Percentiles rank a stretch among this genome's conserved stretches.
These are phyloP conservation scores for Colletotrichum spinosum DNA, from an alignment of 2,329 filamentous ascomycete species.

Conservation along the genomic window DNA sequence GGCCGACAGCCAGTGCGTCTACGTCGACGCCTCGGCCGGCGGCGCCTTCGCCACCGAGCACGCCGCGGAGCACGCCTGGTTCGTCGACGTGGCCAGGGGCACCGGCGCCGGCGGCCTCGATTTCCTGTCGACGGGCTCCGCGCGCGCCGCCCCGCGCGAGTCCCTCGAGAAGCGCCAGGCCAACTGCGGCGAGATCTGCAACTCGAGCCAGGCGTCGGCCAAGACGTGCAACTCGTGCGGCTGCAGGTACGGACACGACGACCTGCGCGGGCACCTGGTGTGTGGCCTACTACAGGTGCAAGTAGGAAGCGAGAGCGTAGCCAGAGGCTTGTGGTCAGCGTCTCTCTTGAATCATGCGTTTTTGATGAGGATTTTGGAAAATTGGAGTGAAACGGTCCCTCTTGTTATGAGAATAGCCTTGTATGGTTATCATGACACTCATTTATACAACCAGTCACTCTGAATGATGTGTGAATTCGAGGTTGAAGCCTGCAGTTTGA, in stretches of 20 bases:
- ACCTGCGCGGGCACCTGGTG: background rate
- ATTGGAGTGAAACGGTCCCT: too few relatives aligned
- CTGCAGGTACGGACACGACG: conserved; percentile 2
- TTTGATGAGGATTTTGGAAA: too few relatives aligned
- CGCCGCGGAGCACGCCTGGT: background rate
- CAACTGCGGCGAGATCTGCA: background rate
- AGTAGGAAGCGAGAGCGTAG: background rate
- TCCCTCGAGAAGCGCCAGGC: background rate
- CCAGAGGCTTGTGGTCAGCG: too few relatives aligned
- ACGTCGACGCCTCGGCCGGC: conserved; percentile 1
- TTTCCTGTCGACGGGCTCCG: background rate
- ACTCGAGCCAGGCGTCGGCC: background rate
- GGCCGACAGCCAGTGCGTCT: conserved; percentile 3
- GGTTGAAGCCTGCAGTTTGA: too few relatives aligned
- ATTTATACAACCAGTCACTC: too few relatives aligned
- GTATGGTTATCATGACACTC: too few relatives aligned
- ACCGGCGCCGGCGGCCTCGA: background rate
- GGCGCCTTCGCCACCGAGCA: background rate
- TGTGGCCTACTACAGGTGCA: conserved; percentile 1
- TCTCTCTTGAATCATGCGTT: too few relatives aligned
- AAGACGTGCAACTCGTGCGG: background rate
- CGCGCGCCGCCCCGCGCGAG: background rate
- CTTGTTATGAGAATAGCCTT: too few relatives aligned
- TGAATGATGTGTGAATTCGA: too few relatives aligned
- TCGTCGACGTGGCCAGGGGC: background rate